These are phyloP conservation scores for Lactifluus pinguis DNA, from an alignment of 768 basidiomycete species.

Conservation along the genomic window DNA sequence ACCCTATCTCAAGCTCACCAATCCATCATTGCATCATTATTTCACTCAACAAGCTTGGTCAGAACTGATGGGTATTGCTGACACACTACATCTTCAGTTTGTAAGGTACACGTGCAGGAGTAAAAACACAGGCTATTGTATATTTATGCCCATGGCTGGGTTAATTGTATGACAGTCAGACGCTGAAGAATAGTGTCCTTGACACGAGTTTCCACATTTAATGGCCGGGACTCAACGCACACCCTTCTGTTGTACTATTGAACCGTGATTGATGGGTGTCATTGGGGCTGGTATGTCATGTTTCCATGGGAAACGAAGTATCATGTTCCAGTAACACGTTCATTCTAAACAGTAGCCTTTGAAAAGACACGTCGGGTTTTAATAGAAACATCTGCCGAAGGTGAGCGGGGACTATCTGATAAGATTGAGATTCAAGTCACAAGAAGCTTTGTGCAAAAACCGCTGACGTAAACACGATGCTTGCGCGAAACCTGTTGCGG, in stretches of 20 bases:
- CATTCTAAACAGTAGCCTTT: neutral
- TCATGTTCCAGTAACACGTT: neutral
- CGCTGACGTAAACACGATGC: neutral
- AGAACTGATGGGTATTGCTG: no score
- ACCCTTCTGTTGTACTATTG: neutral
- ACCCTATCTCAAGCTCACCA: neutral
- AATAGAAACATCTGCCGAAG: neutral
- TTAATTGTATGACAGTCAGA: neutral
- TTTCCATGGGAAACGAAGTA: neutral
- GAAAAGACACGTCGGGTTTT: neutral
- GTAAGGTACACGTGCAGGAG: neutral
- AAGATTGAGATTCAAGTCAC: no score
- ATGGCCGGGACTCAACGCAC: neutral
- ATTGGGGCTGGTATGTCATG: neutral
- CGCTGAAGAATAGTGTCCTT: neutral
- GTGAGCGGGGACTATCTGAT: neutral
- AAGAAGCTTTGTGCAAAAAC: no score
- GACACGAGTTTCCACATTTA: neutral
- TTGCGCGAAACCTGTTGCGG: conserved; percentile 1
- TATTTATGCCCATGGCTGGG: neutral
- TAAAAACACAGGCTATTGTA: neutral
- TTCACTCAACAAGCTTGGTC: no score
- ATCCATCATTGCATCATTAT: neutral
- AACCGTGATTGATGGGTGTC: neutral
- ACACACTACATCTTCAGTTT: neutral